These are phyloP conservation scores for Hypoxylon sp. DNA, from an alignment of 2,329 filamentous ascomycete genomes.

Conservation along the genomic window DNA sequence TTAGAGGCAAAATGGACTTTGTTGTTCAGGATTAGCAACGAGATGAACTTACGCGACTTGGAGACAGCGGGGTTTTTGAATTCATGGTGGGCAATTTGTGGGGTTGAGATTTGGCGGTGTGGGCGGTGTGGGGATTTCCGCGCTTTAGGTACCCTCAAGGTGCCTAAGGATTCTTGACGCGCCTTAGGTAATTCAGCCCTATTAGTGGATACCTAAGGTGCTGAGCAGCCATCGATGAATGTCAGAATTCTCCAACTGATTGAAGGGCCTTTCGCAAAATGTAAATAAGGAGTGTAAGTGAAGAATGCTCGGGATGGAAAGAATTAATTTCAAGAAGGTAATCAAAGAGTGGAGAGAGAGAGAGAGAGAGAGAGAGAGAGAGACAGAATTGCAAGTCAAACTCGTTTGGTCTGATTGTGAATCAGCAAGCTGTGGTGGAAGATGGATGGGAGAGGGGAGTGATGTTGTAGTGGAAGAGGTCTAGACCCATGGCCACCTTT, in stretches of 20 bases:
- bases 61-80: background rate
- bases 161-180: background rate
- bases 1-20: background rate
- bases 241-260: background rate
- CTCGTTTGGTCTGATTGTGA: no score
- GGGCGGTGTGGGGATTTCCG: constrained; percentile 1
- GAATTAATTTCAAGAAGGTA: no score
- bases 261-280: background rate
- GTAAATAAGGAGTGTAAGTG: background rate
- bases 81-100: constrained; percentile 5
- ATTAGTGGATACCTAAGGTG: constrained; percentile 22
- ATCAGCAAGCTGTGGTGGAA: no score
- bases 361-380: no score
- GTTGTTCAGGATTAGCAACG: background rate
- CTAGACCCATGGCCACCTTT: no score
- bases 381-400: no score
- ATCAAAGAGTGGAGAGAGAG: no score
- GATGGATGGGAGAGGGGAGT: no score
- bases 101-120: background rate
- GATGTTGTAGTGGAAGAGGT: no score
- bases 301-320: no score
- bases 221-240: background rate
- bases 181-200: constrained; percentile 28
- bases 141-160: background rate
- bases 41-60: background rate